Base-by-base conservation (phyloP, 176 grass and related monocot genomes). In the Oryza officinalis region DNA sequence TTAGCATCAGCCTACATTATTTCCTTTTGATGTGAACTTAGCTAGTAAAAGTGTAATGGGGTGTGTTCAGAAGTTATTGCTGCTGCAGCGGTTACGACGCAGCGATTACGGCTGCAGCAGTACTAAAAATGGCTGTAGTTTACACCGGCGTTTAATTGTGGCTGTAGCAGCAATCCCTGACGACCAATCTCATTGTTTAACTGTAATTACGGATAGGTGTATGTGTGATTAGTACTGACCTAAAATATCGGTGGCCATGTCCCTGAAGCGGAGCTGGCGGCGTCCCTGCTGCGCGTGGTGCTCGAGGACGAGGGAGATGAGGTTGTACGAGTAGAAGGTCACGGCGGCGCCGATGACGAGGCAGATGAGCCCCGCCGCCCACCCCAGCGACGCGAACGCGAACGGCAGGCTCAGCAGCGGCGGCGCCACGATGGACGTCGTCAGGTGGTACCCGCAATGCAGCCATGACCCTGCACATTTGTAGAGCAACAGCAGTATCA, bases 271-370 rank as follows among this genome's bases (percentile, higher is more conserved):
- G 60, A 98, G 93, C 38, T 90, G 96, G 8, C 96, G 92, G 31
- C 63, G 90, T 5, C 93, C 96, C 14, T 90, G 91, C 75, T 88
- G 75, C n/a, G 92, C 96, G 63, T 98, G 90, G 87, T 98, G 96
- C 89, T 98, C 96, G 25, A 98, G 91, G 27, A 98, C 93, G 31
- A 78, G 63, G 65, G 96, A 95, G 85, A 98, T 81, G 86, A 98
- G 96, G 80, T 98, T 98, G 89, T 98, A 98, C 26, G 96, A 98
- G 85, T 98, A 98, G 90, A 98, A 98, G 43, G 96, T 85, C 67
- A 95, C 89, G 35, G 63, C 57, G 8, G 91, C 89, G 38, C 89
- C 96, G 72, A 87, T 63, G 66, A 85, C 54, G 22, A 98, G 90
- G 87, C 87, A 93, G 23, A 80, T 69, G 41, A 95, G 63, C 50